Evolutionary conservation across 208 protist species (phyloP).

Genomic region (Phytomonas sp.): DNA sequence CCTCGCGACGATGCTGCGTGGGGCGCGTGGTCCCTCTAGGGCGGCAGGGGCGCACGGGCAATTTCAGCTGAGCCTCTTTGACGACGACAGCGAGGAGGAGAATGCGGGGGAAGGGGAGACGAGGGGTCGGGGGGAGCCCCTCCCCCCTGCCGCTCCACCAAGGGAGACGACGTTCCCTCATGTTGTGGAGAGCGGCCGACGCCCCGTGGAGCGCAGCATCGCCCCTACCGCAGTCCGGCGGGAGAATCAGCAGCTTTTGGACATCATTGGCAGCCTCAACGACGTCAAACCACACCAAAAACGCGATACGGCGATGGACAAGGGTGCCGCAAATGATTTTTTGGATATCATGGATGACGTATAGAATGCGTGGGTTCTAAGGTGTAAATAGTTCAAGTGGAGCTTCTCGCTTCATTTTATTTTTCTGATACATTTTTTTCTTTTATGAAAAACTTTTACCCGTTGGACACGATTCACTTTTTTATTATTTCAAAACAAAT

Average conservation of each 20-base stretch:
- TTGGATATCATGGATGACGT: constrained; percentile 80
- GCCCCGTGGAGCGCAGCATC: constrained; percentile 31
- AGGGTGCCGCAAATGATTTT: constrained; percentile 23
- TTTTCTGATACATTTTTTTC: too few relatives aligned
- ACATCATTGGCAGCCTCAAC: constrained; percentile 39
- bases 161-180: not conserved
- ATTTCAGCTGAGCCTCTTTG: constrained; percentile 44
- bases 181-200: too few relatives aligned
- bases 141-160: not conserved
- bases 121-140: not conserved
- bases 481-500: too few relatives aligned
- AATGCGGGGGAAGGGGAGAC: not conserved
- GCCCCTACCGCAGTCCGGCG: constrained; percentile 21
- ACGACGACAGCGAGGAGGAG: constrained; percentile 15
- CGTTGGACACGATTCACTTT: too few relatives aligned
- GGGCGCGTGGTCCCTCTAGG: constrained; percentile 10
- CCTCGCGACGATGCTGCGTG: constrained; percentile 39
- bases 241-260: constrained; percentile 49
- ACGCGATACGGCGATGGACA: not conserved
- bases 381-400: too few relatives aligned
- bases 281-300: not conserved
- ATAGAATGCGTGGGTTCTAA: too few relatives aligned
- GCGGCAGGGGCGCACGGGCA: constrained; percentile 8
- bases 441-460: too few relatives aligned
- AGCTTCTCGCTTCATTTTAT: too few relatives aligned